phyloP scores from a whole-genome alignment of 495 filamentous ascomycete genomes.

The Talaromyces nanjingensis region DNA sequence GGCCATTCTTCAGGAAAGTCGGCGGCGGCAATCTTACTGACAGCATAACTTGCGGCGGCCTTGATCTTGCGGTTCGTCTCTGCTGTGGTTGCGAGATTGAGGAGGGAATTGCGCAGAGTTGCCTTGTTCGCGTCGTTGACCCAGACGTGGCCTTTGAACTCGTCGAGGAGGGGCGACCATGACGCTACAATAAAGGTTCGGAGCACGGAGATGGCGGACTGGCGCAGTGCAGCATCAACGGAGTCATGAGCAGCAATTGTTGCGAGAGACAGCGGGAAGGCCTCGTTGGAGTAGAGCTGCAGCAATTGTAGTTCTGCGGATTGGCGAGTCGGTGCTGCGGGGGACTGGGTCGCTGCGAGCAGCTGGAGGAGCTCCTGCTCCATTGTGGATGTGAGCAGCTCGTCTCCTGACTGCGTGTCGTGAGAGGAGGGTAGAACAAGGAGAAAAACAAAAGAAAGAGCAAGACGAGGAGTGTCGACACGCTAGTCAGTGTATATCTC shows the following conservation, averaged over 20 bases:
- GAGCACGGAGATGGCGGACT: constrained; percentile 73
- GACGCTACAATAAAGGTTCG: constrained; percentile 71
- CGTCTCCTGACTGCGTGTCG: background rate
- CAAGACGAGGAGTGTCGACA: background rate
- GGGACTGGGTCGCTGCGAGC: constrained; percentile 70
- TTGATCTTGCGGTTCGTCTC: constrained; percentile 72
- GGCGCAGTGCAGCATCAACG: constrained; percentile 65
- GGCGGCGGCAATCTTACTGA: constrained; percentile 87
- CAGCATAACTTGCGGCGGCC: constrained; percentile 76
- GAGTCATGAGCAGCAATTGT: constrained; percentile 70
- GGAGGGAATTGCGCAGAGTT: constrained; percentile 58
- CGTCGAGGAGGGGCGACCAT: constrained; percentile 66
- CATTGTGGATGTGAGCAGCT: constrained; percentile 40
- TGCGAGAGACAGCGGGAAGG: constrained; percentile 69
- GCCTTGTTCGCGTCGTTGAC: constrained; percentile 62
- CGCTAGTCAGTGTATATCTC: background rate
- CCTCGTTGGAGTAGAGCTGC: constrained; percentile 55
- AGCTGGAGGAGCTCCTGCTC: constrained; percentile 79
- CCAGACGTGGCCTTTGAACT: constrained; percentile 56
- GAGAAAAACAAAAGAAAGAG: background rate
- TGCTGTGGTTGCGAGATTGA: constrained; percentile 68
- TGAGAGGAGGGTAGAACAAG: background rate
- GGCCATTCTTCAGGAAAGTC: constrained; percentile 97
- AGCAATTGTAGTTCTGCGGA: constrained; percentile 72
- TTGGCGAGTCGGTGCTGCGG: constrained; percentile 61